Evolutionary conservation across 306 rosid genomes (phyloP).

Genomic region (Lathyrus sativus): DNA sequence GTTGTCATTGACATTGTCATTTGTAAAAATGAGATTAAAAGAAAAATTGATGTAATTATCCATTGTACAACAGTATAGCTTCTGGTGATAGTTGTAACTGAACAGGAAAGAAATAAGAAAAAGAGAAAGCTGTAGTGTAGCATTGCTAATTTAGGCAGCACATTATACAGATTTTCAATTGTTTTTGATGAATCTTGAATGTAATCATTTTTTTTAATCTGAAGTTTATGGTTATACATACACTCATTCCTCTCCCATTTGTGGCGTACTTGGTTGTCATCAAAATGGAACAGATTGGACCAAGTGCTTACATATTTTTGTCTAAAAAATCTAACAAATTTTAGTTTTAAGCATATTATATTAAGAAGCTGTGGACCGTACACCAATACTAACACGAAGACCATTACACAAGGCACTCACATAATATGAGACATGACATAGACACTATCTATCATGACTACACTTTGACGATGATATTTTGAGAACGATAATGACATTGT

Average conservation of each 20-base stretch:
- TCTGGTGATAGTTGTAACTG: slow-evolving; percentile 41
- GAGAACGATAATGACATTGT: too few relatives aligned
- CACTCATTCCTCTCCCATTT: background rate
- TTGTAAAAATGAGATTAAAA: slow-evolving; percentile 57
- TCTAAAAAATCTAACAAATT: too few relatives aligned
- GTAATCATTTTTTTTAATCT: slow-evolving; percentile 13
- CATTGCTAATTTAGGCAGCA: slow-evolving; percentile 53
- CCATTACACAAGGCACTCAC: too few relatives aligned
- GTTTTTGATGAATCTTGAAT: slow-evolving; percentile 18
- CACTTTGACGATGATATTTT: too few relatives aligned
- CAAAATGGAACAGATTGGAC: too few relatives aligned
- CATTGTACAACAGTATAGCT: slow-evolving; percentile 55
- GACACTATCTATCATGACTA: too few relatives aligned
- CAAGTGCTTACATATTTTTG: too few relatives aligned
- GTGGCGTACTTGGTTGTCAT: too few relatives aligned
- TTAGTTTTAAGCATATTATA: too few relatives aligned
- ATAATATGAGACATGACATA: too few relatives aligned
- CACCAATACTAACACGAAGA: too few relatives aligned
- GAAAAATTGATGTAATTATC: slow-evolving; percentile 52
- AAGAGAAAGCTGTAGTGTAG: slow-evolving; percentile 46
- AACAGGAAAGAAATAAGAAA: slow-evolving; percentile 42
- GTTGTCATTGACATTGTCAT: slow-evolving; percentile 43
- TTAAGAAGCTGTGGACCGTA: too few relatives aligned
- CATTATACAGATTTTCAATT: slow-evolving; percentile 43
- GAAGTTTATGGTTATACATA: background rate